phyloP scores from a whole-genome alignment of 208 protist genomes.

The Leishmania major region DNA sequence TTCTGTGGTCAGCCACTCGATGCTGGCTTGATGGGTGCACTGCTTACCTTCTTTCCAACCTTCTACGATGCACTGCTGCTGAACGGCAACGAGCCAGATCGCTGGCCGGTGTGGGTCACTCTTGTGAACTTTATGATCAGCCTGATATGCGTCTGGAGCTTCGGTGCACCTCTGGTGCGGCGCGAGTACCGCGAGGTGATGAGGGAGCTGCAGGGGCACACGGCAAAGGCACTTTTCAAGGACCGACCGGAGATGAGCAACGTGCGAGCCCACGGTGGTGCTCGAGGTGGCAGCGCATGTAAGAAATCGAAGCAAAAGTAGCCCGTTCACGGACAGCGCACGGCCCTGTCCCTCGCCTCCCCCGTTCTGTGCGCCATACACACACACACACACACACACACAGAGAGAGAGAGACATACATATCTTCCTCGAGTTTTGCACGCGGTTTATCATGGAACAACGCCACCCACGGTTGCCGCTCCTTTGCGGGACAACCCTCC shows the following conservation, averaged over 20 bases:
- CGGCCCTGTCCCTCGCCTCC: neutral
- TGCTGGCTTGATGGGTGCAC: slow-evolving; percentile 25
- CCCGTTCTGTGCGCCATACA: neutral
- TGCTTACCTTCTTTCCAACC: slow-evolving; percentile 46
- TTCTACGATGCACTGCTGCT: slow-evolving; percentile 59
- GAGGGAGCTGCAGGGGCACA: slow-evolving; percentile 38
- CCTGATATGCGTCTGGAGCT: slow-evolving; percentile 34
- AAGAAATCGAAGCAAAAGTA: slow-evolving; percentile 7
- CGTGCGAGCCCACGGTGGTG: slow-evolving; percentile 15
- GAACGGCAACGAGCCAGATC: slow-evolving; percentile 44
- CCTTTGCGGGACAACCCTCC: neutral
- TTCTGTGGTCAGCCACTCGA: slow-evolving; percentile 34
- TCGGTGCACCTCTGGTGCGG: slow-evolving; percentile 34
- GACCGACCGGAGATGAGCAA: slow-evolving; percentile 40
- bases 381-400: neutral
- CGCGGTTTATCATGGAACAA: neutral
- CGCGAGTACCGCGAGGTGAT: slow-evolving; percentile 40
- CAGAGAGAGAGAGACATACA: neutral
- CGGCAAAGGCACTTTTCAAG: slow-evolving; percentile 35
- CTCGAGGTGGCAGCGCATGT: slow-evolving; percentile 6
- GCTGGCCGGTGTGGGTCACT: slow-evolving; percentile 40
- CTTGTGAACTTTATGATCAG: slow-evolving; percentile 44
- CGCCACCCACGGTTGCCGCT: neutral
- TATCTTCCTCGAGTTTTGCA: neutral
- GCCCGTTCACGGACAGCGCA: neutral